Evolutionary conservation across 176 grass and related monocot species (phyloP), one percentile per base, ranked within the genome.

Genomic region (Carex myosuroides): DNA sequence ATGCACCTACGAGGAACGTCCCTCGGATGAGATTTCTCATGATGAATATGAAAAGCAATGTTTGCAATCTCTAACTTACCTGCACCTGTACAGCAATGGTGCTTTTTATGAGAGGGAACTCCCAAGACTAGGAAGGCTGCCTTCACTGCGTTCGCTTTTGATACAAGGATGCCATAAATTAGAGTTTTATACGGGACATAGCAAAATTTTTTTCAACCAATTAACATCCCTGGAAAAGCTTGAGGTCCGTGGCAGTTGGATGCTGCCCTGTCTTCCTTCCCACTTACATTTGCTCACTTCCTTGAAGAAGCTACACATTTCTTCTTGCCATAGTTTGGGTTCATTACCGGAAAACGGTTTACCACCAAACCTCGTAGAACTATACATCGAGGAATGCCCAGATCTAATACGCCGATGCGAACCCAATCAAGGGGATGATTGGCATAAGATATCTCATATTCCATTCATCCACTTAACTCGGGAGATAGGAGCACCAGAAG

Each of bases 171-270:
- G 4, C 61, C 61, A n/a, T n/a, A n/a, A n/a, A n/a, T n/a, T n/a
- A n/a, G n/a, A n/a, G n/a, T n/a, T n/a, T n/a, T n/a, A n/a, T n/a
- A n/a, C n/a, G n/a, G n/a, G n/a, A n/a, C n/a, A n/a, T n/a, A n/a
- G n/a, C n/a, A n/a, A n/a, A n/a, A n/a, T n/a, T n/a, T n/a, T n/a
- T n/a, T n/a, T 29, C 29, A 29, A 29, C 29, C 29, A 1, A 29
- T 29, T 29, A 29, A 29, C 29, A 29, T 29, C 29, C 29, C 29
- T 29, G 22, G 29, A 89, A 85, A 79, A 89, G 42, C 59, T 89
- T 10, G 13, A 86, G 80, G 22, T 83, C 8, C 41, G 5, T 21
- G 13, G 50, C 50, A 68, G 80, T n/a, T 26, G 0, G 30, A 8
- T 67, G 4, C 13, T 13, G 0, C 6, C 0, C 1, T 29, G 1